Evolutionary conservation across 2,329 filamentous ascomycete species (phyloP).

Genomic region (Ilyonectria sp.): DNA sequence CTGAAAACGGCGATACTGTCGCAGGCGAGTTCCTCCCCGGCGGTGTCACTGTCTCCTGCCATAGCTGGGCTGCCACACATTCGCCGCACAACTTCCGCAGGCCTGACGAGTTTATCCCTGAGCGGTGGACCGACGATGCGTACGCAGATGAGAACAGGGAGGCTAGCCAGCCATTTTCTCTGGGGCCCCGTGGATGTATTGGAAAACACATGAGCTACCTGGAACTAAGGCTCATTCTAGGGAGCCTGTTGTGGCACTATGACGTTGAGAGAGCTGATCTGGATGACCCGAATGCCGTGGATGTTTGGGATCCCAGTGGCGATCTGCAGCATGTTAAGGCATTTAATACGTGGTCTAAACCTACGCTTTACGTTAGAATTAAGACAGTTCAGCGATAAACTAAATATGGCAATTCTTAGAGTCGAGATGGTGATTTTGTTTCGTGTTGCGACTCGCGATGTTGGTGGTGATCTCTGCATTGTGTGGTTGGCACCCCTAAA

Average conservation of each 20-base stretch:
- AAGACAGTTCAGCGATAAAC: constrained; percentile 16
- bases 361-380: constrained; percentile 44
- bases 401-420: neutral
- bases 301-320: constrained; percentile 46
- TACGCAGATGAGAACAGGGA: constrained; percentile 59
- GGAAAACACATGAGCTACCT: constrained; percentile 65
- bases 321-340: constrained; percentile 42
- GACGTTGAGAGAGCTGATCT: constrained; percentile 53
- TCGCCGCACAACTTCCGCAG: constrained; percentile 60
- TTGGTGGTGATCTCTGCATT: too few relatives aligned
- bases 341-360: constrained; percentile 50
- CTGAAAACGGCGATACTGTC: constrained; percentile 40
- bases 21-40: constrained; percentile 21
- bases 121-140: constrained; percentile 61
- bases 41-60: constrained; percentile 27
- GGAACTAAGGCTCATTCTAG: constrained; percentile 66
- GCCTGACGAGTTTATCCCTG: constrained; percentile 61
- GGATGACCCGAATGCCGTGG: constrained; percentile 39
- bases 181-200: constrained; percentile 66
- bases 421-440: neutral
- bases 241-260: constrained; percentile 64
- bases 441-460: neutral
- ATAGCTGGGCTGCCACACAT: constrained; percentile 58
- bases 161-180: constrained; percentile 63
- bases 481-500: too few relatives aligned